A percentile compares a stretch with the other conserved stretches of the same genome.
Evolutionary conservation across 2,329 filamentous ascomycete species (phyloP).

Genomic region (Hymenotorrendiella dingleyae): DNA sequence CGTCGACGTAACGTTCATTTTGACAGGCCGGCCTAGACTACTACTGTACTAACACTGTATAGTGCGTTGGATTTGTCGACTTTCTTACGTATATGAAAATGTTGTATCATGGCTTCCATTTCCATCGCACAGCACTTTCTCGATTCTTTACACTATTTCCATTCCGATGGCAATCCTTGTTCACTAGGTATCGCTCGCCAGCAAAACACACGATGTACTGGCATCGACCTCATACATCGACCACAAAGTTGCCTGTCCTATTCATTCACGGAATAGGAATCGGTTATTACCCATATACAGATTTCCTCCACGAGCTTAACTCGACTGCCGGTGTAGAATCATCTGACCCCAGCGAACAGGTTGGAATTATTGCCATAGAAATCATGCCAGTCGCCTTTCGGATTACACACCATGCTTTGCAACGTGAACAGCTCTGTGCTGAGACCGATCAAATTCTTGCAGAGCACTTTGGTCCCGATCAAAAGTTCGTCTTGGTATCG

Average conservation of each 20-base stretch:
- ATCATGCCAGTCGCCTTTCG: conserved; percentile 53
- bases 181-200: conserved; percentile 40
- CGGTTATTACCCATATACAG: conserved; percentile 50
- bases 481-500: conserved; percentile 46
- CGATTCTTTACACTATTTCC: conserved; percentile 46
- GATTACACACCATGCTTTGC: conserved; percentile 44
- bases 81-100: conserved; percentile 32
- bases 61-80: conserved; percentile 32
- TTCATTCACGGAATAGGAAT: conserved; percentile 61
- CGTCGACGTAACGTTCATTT: too few species aligned
- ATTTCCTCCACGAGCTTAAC: conserved; percentile 48
- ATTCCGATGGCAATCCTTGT: conserved; percentile 42
- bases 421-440: conserved; percentile 41
- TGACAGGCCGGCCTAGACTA: too few species aligned
- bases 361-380: conserved; percentile 54
- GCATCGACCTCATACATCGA: conserved; percentile 54
- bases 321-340: conserved; percentile 26
- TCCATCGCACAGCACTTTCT: conserved; percentile 39
- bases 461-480: conserved; percentile 39
- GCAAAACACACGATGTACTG: conserved; percentile 50
- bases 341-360: conserved; percentile 37
- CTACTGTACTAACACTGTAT: conserved; percentile 2
- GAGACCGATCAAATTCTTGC: conserved; percentile 48
- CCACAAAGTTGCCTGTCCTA: conserved; percentile 48
- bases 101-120: conserved; percentile 40